These are phyloP conservation scores for Solanum rostratum DNA, from an alignment of 257 asterid species.

Conservation along the genomic window DNA sequence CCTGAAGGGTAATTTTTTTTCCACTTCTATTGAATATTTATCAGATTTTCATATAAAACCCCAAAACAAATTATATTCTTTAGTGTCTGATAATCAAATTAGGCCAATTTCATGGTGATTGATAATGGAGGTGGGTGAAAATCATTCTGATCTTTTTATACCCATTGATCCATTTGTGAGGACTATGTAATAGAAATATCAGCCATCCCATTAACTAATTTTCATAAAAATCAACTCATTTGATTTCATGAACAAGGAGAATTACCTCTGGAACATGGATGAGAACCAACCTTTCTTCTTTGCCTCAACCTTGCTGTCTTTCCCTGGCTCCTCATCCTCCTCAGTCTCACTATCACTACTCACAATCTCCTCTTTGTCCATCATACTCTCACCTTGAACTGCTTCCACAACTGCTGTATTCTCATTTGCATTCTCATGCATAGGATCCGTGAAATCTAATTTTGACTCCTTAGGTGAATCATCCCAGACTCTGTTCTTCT, in stretches of 20 bases:
- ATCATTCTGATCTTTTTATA: background rate
- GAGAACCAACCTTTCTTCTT: constrained; percentile 95
- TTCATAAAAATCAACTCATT: background rate
- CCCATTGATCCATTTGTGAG: background rate
- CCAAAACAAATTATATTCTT: background rate
- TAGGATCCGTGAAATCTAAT: constrained; percentile 79
- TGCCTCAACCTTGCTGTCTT: constrained; percentile 34
- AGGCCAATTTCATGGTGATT: background rate
- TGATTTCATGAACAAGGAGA: background rate
- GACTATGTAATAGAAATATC: background rate
- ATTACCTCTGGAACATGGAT: constrained; percentile 84
- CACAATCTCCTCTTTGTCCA: constrained; percentile 84
- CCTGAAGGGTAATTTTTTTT: background rate
- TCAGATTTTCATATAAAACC: background rate
- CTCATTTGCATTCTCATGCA: constrained; percentile 61
- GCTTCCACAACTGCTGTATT: constrained; percentile 40
- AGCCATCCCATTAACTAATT: background rate
- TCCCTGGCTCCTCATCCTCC: constrained; percentile 40
- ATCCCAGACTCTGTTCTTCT: constrained; percentile 79
- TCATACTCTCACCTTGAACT: constrained; percentile 83
- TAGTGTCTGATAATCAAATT: background rate
- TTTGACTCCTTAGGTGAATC: constrained; percentile 55
- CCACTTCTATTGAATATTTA: background rate
- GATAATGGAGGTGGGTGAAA: background rate
- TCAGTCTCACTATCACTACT: constrained; percentile 79